Base-by-base conservation (phyloP, 495 filamentous ascomycete species). In the Aspergillus avenaceus region DNA sequence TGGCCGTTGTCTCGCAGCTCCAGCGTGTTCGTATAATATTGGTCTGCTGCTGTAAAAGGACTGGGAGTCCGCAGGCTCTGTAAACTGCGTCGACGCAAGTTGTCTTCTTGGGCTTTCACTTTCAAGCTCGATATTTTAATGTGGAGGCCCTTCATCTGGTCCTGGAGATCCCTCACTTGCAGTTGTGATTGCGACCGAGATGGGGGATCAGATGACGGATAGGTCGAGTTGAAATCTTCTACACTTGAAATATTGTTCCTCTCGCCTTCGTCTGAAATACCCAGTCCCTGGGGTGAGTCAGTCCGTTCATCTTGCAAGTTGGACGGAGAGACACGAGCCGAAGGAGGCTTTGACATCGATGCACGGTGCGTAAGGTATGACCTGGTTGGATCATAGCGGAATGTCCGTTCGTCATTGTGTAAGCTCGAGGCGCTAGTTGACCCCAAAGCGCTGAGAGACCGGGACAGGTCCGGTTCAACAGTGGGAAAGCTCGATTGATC, bases 81-180 rank as follows among this genome's bases (percentile, higher is more conserved):
- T 45, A 95, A 61, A 62, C 92, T 96, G 41, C 86, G 82, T 36
- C 93, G 79, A 53, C 87, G 86, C 53, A 96, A 66, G 52, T 79
- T 88, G 57, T 97, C 93, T 52, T 87, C 87, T 41, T 87, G 81
- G 5, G 86, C 85, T 62, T 91, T 86, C 55, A 91, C 82, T 51
- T 91, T 84, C 26, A 98, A 69, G 9, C 76, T 86, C 4, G 91
- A 95, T 18, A 98, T 88, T 56, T 90, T 88, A 43, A 92, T 93
- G 58, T 92, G 90, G 21, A 98, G 73, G 54, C 91, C 91, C 55
- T 91, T 85, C 86, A 97, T 93, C 70, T 98, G 91, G 54, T 91
- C 86, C 45, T 88, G 86, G 13, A 97, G 74, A 60, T 89, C 87
- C 21, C 87, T 81, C 68, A 95, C 90, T 58, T 91, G 87, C 22